Percentiles rank a stretch among this genome's conserved stretches.
These are phyloP conservation scores for Vigna unguiculata DNA, from an alignment of 306 rosid species.

Conservation along the genomic window DNA sequence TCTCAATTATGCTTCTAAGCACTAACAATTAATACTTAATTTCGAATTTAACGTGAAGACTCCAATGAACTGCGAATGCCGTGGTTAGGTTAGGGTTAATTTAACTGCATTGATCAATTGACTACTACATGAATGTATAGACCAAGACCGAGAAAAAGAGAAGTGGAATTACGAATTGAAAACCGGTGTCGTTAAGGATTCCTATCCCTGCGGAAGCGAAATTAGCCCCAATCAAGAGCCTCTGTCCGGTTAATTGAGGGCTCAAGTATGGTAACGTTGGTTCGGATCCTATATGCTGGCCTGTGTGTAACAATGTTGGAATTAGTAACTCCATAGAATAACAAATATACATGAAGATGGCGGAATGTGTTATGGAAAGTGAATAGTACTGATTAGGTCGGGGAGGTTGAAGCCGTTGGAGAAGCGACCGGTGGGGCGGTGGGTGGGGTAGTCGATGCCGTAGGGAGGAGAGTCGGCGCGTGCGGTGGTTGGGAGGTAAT, in stretches of 20 bases:
- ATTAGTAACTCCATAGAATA: neutral
- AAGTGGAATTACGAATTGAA: constrained; percentile 55
- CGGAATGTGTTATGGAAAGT: neutral
- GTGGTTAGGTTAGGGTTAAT: neutral
- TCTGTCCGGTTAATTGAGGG: constrained; percentile 53
- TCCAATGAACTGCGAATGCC: no score
- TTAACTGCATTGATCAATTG: neutral
- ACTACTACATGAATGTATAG: no score
- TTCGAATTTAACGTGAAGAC: neutral
- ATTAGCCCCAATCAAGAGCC: constrained; percentile 68
- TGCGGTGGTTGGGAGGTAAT: constrained; percentile 60
- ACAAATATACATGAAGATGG: neutral
- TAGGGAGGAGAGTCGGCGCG: constrained; percentile 66
- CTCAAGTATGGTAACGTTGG: constrained; percentile 66
- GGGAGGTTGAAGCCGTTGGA: constrained; percentile 74
- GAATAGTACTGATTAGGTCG: constrained; percentile 52
- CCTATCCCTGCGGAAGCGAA: constrained; percentile 79
- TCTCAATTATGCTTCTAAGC: no score
- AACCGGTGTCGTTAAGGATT: constrained; percentile 72
- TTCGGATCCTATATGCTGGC: constrained; percentile 59
- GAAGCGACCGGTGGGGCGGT: constrained; percentile 70
- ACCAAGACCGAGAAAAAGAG: neutral
- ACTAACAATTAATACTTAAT: neutral
- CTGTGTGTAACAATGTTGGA: constrained; percentile 14
- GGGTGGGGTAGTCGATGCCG: constrained; percentile 63